Base-by-base conservation (phyloP, 441 rosid species). In the Manihot esculenta region DNA sequence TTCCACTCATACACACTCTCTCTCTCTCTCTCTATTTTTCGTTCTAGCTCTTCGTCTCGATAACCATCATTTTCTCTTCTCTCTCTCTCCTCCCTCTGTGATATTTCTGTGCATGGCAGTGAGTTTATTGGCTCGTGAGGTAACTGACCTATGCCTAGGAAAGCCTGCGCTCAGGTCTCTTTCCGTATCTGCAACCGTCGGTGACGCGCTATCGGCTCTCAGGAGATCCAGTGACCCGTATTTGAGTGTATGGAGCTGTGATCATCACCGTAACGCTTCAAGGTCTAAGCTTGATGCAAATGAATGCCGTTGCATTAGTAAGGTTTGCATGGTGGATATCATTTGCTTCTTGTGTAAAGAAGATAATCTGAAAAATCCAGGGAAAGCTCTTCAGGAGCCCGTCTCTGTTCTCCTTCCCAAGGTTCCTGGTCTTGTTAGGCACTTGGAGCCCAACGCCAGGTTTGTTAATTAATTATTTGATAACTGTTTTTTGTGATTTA, bases 141-240 rank as follows among this genome's bases (percentile, higher is more conserved):
- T 90, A 13, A 85, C 96, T 27, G 93, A 87, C 61, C 78, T 90
- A 33, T 90, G 93, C 83, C 85, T 90, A 26, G 93, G 93, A 44
- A 90, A 87, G 81, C 96, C 93, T 5, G 76, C 89, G 56, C 73
- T 90, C 75, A 79, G 86, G 77, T 80, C 85, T 62, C 83, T 90
- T 35, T 71, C 87, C 23, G 76, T 71, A 38, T 75, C 88, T 38
- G 76, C 90, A 64, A 83, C 93, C 68, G 88, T 90, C 53, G 87
- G 73, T 27, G 92, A 85, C 66, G 90, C 91, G 10, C 51, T 88
- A 38, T 69, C 84, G 45, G 81, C 80, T 23, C 84, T 90, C 17
- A 78, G 81, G 53, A 77, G 78, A 64, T 82, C 54, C 48, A 82
- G 72, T 10, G 87, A 85, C 48, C 66, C 69, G 48, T 80, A 64